phyloP scores from a whole-genome alignment of 768 basidiomycete genomes.

The Serendipita indica region DNA sequence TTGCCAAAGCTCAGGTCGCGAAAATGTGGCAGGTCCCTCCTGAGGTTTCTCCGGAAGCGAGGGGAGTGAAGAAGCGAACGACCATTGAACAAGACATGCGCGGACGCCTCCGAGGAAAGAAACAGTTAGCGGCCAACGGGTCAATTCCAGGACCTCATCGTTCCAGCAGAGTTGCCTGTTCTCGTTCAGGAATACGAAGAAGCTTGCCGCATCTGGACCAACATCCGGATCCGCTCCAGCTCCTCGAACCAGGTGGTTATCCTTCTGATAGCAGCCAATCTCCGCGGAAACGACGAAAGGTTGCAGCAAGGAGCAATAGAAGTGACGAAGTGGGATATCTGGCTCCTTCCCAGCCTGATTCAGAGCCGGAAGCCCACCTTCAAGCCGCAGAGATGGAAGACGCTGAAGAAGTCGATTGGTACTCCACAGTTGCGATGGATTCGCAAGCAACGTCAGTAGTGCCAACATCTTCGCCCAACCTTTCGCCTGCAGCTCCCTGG shows the following conservation, averaged over 20 bases:
- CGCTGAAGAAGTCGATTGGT: too few species aligned
- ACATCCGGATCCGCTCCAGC: background rate
- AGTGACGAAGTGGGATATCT: background rate
- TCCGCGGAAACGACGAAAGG: background rate
- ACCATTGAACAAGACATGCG: slow-evolving; percentile 27
- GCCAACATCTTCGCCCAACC: too few species aligned
- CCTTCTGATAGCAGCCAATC: background rate
- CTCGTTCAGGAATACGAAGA: too few species aligned
- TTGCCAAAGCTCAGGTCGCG: slow-evolving; percentile 33
- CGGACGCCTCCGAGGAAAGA: background rate
- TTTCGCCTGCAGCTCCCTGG: too few species aligned
- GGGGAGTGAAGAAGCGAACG: slow-evolving; percentile 25
- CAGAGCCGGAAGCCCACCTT: too few species aligned
- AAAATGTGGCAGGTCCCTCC: slow-evolving; percentile 29
- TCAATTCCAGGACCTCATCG: too few species aligned
- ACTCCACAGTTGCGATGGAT: too few species aligned
- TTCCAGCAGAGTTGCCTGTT: too few species aligned
- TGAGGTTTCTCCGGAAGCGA: slow-evolving; percentile 22
- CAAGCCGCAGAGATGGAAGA: too few species aligned
- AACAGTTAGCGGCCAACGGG: background rate
- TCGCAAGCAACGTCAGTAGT: too few species aligned
- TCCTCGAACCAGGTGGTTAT: background rate
- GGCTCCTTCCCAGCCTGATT: too few species aligned
- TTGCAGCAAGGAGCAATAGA: background rate
- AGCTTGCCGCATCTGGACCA: too few species aligned